Conservation (phyloP, 345 rosid genomes). For the Carallia brachiata region DNA sequence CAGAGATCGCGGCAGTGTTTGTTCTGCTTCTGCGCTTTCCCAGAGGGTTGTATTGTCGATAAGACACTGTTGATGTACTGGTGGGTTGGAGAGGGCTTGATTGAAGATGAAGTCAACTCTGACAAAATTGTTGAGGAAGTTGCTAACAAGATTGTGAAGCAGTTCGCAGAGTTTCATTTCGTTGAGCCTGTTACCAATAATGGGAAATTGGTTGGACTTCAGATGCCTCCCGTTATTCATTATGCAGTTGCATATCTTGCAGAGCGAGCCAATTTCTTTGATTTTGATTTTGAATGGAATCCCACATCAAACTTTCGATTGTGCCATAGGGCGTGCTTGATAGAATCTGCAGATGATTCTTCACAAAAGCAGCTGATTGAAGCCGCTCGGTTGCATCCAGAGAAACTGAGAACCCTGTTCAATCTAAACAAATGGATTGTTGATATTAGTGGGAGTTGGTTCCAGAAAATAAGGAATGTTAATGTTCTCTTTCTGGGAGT, state of each 20-base stretch:
- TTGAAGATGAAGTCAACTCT: neutral
- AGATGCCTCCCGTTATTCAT: neutral
- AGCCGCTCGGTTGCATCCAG: neutral
- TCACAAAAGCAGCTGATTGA: neutral
- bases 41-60: conserved; percentile 18
- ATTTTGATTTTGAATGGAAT: conserved; percentile 15
- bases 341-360: conserved; percentile 5
- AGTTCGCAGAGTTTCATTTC: neutral
- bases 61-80: conserved; percentile 22
- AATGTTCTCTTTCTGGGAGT: conserved; percentile 45
- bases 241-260: conserved; percentile 39
- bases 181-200: conserved; percentile 34
- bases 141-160: neutral
- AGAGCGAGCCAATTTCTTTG: conserved; percentile 16
- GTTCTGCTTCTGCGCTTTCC: conserved; percentile 22
- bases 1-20: neutral
- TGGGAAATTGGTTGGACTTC: too few relatives aligned
- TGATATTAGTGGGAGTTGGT: conserved; percentile 40
- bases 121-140: too few relatives aligned
- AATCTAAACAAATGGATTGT: conserved; percentile 46
- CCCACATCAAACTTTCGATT: conserved; percentile 13
- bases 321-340: conserved; percentile 41
- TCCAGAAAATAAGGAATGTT: conserved; percentile 27
- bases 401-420: conserved; percentile 35
- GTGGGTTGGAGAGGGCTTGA: conserved; percentile 47